Conservation (phyloP, 257 asterid genomes). For the Salvia rosmarinus region DNA sequence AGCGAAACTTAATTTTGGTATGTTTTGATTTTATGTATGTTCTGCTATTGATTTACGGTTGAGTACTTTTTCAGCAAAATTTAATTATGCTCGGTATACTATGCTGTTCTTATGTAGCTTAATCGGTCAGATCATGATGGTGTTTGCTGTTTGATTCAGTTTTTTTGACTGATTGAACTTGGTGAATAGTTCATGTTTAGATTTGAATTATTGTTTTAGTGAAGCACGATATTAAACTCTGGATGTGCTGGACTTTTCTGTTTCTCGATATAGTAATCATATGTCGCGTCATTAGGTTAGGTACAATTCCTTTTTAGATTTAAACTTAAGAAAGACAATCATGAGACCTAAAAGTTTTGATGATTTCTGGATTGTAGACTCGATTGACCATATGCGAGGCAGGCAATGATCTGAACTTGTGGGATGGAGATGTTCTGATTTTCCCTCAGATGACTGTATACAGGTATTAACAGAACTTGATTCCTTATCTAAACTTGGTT, state of each 20-base stretch:
- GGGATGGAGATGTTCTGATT: conserved; percentile 83
- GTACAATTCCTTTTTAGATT: background rate
- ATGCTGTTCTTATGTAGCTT: conserved; percentile 12
- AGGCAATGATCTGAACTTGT: conserved; percentile 53
- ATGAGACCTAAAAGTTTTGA: conserved; percentile 13
- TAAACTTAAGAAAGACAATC: background rate
- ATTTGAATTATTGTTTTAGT: conserved; percentile 9
- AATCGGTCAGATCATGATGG: conserved; percentile 4
- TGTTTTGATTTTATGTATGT: background rate
- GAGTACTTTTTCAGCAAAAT: background rate
- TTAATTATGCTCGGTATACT: background rate
- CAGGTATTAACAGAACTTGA: conserved; percentile 55
- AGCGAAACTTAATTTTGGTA: background rate
- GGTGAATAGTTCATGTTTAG: conserved; percentile 14
- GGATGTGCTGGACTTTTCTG: conserved; percentile 15
- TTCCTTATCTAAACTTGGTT: conserved; percentile 19
- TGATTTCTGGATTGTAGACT: conserved; percentile 57
- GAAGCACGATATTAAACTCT: conserved; percentile 6
- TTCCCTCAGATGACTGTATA: conserved; percentile 87
- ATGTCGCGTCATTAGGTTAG: background rate
- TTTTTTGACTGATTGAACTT: conserved; percentile 16
- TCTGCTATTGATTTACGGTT: conserved; percentile 1
- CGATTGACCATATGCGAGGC: conserved; percentile 85
- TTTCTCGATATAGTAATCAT: background rate
- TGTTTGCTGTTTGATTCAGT: conserved; percentile 11